These are phyloP conservation scores for Fagopyrum tataricum DNA, from an alignment of 148 eudicot genomes.

Conservation along the genomic window DNA sequence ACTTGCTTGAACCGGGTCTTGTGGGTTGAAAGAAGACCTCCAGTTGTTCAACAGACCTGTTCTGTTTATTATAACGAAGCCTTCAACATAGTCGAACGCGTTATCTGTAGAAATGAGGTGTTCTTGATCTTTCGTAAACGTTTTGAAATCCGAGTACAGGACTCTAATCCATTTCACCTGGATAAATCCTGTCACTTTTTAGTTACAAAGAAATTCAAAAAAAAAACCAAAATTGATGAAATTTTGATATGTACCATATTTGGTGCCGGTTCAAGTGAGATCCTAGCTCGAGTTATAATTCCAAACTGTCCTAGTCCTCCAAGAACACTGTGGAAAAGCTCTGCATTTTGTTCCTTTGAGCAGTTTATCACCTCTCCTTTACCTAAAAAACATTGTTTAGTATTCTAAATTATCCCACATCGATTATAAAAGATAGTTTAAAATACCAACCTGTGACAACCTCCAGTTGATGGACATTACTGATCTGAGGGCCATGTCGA, in stretches of 20 bases:
- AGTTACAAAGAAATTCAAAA: background rate
- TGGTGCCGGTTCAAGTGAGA: slow-evolving; percentile 75
- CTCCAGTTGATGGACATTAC: slow-evolving; percentile 71
- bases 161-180: slow-evolving; percentile 97
- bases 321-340: slow-evolving; percentile 78
- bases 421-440: too few relatives aligned
- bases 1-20: slow-evolving; percentile 65
- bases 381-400: slow-evolving; percentile 33
- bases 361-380: slow-evolving; percentile 73
- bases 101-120: slow-evolving; percentile 36
- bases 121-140: slow-evolving; percentile 81
- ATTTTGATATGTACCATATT: slow-evolving; percentile 37
- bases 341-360: slow-evolving; percentile 59
- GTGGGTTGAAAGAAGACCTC: slow-evolving; percentile 75
- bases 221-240: background rate
- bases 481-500: slow-evolving; percentile 83
- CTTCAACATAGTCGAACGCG: slow-evolving; percentile 69
- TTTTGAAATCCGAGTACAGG: slow-evolving; percentile 61
- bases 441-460: slow-evolving; percentile 81
- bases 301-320: slow-evolving; percentile 98
- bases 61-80: slow-evolving; percentile 59
- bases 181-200: background rate
- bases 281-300: slow-evolving; percentile 72
- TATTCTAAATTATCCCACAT: background rate
- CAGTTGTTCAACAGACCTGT: slow-evolving; percentile 67